Conservation (phyloP, 2,329 filamentous ascomycete genomes). For the Thelonectria discophora region DNA sequence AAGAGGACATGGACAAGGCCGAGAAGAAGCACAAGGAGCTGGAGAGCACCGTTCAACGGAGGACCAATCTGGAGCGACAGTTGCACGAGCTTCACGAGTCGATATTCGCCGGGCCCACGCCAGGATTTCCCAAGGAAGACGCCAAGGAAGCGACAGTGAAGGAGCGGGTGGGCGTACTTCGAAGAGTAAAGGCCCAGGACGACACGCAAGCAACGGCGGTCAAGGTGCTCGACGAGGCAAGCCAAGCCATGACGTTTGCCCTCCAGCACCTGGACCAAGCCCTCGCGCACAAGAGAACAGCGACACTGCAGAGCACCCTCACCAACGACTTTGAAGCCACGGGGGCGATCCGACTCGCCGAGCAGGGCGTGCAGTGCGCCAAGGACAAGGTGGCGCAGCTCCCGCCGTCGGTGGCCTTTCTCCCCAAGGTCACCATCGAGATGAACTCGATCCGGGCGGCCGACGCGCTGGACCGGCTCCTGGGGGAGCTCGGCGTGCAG, state of each 20-base stretch:
- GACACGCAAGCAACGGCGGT: slow-evolving; percentile 55
- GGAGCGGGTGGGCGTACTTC: slow-evolving; percentile 49
- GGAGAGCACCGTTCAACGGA: slow-evolving; percentile 46
- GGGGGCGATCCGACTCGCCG: slow-evolving; percentile 13
- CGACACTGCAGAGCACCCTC: slow-evolving; percentile 51
- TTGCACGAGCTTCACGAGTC: slow-evolving; percentile 60
- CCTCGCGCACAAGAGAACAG: slow-evolving; percentile 49
- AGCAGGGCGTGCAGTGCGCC: slow-evolving; percentile 3
- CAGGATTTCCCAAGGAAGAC: slow-evolving; percentile 64
- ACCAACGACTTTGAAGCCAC: slow-evolving; percentile 18
- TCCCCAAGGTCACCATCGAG: slow-evolving; percentile 12
- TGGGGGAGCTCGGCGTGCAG: slow-evolving; percentile 61
- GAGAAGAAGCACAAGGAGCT: slow-evolving; percentile 47
- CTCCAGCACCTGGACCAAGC: slow-evolving; percentile 53
- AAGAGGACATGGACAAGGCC: slow-evolving; percentile 52
- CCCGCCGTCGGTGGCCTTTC: slow-evolving; percentile 9
- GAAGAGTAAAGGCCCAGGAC: slow-evolving; percentile 46
- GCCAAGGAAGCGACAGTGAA: slow-evolving; percentile 51
- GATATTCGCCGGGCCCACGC: slow-evolving; percentile 63
- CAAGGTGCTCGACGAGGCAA: slow-evolving; percentile 51
- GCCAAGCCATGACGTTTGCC: slow-evolving; percentile 46
- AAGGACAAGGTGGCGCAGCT: slow-evolving; percentile 11
- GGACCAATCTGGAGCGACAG: slow-evolving; percentile 53
- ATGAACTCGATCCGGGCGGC: background rate
- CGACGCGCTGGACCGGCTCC: slow-evolving; percentile 24